Evolutionary conservation across 2,329 filamentous ascomycete genomes (phyloP).

Genomic region (Beauveria medogensis): DNA sequence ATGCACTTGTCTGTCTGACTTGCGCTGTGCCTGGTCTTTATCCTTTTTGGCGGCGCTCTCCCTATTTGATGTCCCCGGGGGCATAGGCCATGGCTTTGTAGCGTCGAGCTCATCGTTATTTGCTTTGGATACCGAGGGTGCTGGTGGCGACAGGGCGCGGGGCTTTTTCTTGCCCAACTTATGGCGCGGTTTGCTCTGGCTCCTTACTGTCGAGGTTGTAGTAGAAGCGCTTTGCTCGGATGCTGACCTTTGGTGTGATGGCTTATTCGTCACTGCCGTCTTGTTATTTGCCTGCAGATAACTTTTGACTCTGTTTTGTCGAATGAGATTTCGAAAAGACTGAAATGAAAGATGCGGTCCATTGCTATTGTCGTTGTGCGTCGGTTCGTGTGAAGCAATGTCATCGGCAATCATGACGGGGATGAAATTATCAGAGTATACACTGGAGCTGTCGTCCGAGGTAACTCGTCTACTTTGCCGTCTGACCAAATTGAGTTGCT

Average conservation of each 20-base stretch:
- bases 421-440: conserved; percentile 30
- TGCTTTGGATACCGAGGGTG: not conserved
- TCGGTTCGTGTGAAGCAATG: conserved; percentile 1
- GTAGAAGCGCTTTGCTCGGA: not conserved
- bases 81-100: not conserved
- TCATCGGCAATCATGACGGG: conserved; percentile 30
- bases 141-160: not conserved
- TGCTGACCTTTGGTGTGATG: not conserved
- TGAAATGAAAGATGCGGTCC: conserved; percentile 4
- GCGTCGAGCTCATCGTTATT: not conserved
- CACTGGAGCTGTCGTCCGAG: conserved; percentile 19
- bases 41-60: not conserved
- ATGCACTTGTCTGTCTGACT: not conserved
- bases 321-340: conserved; percentile 12
- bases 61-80: not conserved
- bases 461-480: conserved; percentile 13
- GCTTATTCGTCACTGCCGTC: not conserved
- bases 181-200: not conserved
- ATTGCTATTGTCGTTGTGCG: conserved; percentile 11
- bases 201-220: not conserved
- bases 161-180: not conserved
- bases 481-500: not conserved
- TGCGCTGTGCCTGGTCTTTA: not conserved
- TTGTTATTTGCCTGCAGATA: conserved; percentile 5
- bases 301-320: conserved; percentile 1